phyloP scores from a whole-genome alignment of 2,329 filamentous ascomycete genomes.

The Penicillium janthinellum region DNA sequence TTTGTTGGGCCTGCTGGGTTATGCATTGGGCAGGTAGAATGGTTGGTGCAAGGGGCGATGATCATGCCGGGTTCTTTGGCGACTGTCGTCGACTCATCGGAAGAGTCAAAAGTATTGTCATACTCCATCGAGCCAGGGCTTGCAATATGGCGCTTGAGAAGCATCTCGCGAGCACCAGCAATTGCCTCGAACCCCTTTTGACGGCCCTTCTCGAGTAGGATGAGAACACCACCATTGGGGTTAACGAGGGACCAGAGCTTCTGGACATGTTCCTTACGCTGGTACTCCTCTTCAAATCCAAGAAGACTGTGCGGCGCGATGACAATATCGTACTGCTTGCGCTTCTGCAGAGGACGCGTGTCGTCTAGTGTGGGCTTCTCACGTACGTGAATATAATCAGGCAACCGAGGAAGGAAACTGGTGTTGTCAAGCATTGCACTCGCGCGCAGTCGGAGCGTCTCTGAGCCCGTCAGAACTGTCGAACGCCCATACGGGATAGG shows the following conservation, averaged over 20 bases:
- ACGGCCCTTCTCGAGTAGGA: slow-evolving; percentile 88
- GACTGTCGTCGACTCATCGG: slow-evolving; percentile 29
- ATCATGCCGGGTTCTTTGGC: slow-evolving; percentile 65
- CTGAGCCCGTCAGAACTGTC: slow-evolving; percentile 77
- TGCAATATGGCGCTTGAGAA: slow-evolving; percentile 73
- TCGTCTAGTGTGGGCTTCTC: slow-evolving; percentile 62
- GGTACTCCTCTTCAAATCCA: slow-evolving; percentile 71
- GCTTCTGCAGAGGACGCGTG: slow-evolving; percentile 54
- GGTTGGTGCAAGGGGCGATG: slow-evolving; percentile 76
- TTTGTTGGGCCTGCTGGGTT: slow-evolving; percentile 65
- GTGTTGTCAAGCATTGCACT: slow-evolving; percentile 82
- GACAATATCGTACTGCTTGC: slow-evolving; percentile 86
- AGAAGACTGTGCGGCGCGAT: slow-evolving; percentile 85
- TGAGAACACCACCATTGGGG: slow-evolving; percentile 79
- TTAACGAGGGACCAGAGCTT: slow-evolving; percentile 88
- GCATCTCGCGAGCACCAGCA: slow-evolving; percentile 75
- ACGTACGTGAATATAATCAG: slow-evolving; percentile 73
- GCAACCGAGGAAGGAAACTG: slow-evolving; percentile 87
- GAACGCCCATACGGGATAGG: slow-evolving; percentile 63
- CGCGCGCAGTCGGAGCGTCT: slow-evolving; percentile 72
- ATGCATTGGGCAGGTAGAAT: slow-evolving; percentile 88
- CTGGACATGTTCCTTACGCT: slow-evolving; percentile 76
- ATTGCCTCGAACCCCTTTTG: slow-evolving; percentile 91
- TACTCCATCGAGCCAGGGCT: slow-evolving; percentile 57
- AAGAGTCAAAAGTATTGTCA: slow-evolving; percentile 40